Evolutionary conservation across 2,329 filamentous ascomycete genomes (phyloP).

Genomic region (Blastomyces gilchristii): DNA sequence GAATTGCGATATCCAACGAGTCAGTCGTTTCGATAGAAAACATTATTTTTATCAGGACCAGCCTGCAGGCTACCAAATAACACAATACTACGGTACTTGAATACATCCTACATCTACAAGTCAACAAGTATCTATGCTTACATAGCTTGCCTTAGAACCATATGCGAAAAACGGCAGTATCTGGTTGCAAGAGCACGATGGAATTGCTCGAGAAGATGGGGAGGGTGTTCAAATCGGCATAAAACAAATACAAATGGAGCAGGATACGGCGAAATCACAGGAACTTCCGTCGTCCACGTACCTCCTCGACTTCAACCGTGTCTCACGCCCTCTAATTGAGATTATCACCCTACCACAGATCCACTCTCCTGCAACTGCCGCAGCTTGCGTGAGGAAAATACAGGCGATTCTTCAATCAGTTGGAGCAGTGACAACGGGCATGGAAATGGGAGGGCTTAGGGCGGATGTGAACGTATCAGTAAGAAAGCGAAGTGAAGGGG

Average conservation of each 20-base stretch:
- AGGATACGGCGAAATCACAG: conserved; percentile 92
- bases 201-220: conserved; percentile 64
- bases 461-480: conserved; percentile 96
- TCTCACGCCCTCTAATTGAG: conserved; percentile 82
- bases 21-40: conserved; percentile 85
- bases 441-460: conserved; percentile 83
- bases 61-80: conserved; percentile 92
- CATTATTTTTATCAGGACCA: conserved; percentile 99
- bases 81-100: conserved; percentile 67
- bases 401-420: conserved; percentile 69
- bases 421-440: conserved; percentile 77
- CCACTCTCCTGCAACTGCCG: conserved; percentile 75
- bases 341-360: conserved; percentile 89
- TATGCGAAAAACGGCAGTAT: conserved; percentile 61
- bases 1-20: conserved; percentile 63
- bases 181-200: conserved; percentile 62
- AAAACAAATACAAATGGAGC: conserved; percentile 92
- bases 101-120: neutral
- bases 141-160: conserved; percentile 35
- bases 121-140: neutral
- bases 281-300: conserved; percentile 62
- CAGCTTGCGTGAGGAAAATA: conserved; percentile 79
- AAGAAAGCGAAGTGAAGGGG: conserved; percentile 45
- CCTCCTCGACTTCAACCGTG: conserved; percentile 87
- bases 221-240: conserved; percentile 65